Base-by-base conservation (phyloP, 768 basidiomycete genomes). In the Tephrocybe rancida region DNA sequence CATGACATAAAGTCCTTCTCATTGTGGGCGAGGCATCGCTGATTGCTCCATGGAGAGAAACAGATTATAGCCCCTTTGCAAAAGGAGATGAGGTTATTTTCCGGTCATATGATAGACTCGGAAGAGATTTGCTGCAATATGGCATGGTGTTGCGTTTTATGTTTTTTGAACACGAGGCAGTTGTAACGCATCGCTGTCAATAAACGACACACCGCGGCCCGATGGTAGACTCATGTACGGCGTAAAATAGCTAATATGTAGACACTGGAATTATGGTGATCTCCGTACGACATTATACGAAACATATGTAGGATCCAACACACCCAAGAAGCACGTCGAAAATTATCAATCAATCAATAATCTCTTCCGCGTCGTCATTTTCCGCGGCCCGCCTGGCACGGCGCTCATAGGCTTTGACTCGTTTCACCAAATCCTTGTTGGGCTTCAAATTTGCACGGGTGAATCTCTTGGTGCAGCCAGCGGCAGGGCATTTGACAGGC, bases 381-480 rank as follows among this genome's bases (percentile, higher is more conserved):
- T 83, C 80, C 44, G 78, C 80, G 25, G 59, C 72, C 29, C 73
- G 75, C 52, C 75, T 74, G 32, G 75, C 73, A 34, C 86, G 77
- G 49, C 88, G 81, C n/a, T 74, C 70, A 50, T 75, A 74, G 3
- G 77, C 80, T 62, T 80, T 87, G 48, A 87, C 79, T 50, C 79
- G 84, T 68, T 83, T 86, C 27, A 76, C 83, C 14, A 93, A 68
- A 0, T 75, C 80, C 47, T 78, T 79, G 67, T 93, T 77, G 2
- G 71, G 64, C 53, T 78, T 68, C 48, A 89, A 77, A 45, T 83
- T 71, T 2, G 64, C 63, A 43, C 85, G 62, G 16, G 72, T 77
- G 58, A 92, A 81, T 27, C 61, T 58, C 65, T 86, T 77, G 57
- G 74, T 81, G 68, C 91, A 94, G 0, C 91, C 91, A 21, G 89